Conservation (phyloP, 331 rosid species). For the Prunus yedoensis region DNA sequence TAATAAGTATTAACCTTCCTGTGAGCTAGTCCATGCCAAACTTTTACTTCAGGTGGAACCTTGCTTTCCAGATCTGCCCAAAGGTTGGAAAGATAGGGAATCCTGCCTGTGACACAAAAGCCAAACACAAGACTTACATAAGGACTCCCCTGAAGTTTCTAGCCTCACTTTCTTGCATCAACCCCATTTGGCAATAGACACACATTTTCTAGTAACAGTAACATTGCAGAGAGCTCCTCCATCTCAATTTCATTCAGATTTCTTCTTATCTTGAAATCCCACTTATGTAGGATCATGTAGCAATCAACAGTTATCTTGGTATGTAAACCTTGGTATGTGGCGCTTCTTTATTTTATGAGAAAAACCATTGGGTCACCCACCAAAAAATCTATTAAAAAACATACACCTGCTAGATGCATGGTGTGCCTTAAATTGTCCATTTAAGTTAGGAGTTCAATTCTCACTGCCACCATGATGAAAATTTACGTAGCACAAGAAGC, state of each 20-base stretch:
- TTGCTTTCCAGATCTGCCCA: not conserved
- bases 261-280: not conserved
- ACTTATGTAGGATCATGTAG: not conserved
- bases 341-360: not conserved
- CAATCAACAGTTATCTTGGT: not conserved
- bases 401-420: not conserved
- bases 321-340: not conserved
- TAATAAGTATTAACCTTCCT: not conserved
- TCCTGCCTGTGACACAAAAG: not conserved
- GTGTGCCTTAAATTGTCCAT: not conserved
- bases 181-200: not conserved
- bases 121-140: not conserved
- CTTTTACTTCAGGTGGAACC: not conserved
- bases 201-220: not conserved
- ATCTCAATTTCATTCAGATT: not conserved
- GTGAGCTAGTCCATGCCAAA: not conserved
- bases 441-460: not conserved
- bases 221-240: not conserved
- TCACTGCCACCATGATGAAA: not conserved
- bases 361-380: not conserved
- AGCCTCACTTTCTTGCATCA: not conserved
- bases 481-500: not conserved
- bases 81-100: not conserved
- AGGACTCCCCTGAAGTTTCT: not conserved
- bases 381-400: not conserved